Evolutionary conservation across 495 filamentous ascomycete genomes (phyloP).

Genomic region (Aspergillus sclerotiicarbonarius): DNA sequence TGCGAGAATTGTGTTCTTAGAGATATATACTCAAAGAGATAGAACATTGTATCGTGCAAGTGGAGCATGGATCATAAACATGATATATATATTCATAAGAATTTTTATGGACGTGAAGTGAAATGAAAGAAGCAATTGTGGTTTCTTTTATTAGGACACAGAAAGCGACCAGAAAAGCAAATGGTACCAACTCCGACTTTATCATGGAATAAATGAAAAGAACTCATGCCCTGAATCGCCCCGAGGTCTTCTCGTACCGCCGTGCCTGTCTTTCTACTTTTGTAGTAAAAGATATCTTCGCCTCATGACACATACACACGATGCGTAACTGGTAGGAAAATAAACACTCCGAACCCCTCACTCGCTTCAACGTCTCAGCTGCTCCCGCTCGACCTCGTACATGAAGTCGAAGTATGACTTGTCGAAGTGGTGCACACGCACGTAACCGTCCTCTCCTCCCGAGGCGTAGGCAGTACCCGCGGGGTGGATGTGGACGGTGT

Average conservation of each 20-base stretch:
- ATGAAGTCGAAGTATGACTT: conserved; percentile 97
- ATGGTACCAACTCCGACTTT: conserved; percentile 47
- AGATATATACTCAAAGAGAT: background rate
- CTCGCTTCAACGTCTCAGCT: conserved; percentile 41
- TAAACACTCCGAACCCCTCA: conserved; percentile 16
- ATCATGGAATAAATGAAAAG: conserved; percentile 48
- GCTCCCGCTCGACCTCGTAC: conserved; percentile 92
- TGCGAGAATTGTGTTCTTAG: background rate
- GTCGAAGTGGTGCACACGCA: conserved; percentile 97
- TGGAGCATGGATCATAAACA: conserved; percentile 8
- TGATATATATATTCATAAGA: conserved; percentile 2
- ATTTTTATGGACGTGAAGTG: conserved; percentile 1
- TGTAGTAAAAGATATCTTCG: conserved; percentile 27
- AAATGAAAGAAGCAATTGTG: conserved; percentile 6
- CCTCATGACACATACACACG: conserved; percentile 47
- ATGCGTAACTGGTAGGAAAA: conserved; percentile 29
- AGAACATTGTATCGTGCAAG: conserved; percentile 16
- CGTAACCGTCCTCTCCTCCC: conserved; percentile 97
- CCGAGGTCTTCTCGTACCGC: conserved; percentile 33
- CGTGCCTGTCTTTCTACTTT: conserved; percentile 24
- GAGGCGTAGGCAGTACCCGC: conserved; percentile 86
- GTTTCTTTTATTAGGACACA: conserved; percentile 44
- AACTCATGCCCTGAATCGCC: conserved; percentile 40
- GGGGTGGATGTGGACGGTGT: conserved; percentile 86
- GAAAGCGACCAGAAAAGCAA: conserved; percentile 33